phyloP scores from a whole-genome alignment of 1,284 basidiomycete genomes.

The Boletellus deceptivus region DNA sequence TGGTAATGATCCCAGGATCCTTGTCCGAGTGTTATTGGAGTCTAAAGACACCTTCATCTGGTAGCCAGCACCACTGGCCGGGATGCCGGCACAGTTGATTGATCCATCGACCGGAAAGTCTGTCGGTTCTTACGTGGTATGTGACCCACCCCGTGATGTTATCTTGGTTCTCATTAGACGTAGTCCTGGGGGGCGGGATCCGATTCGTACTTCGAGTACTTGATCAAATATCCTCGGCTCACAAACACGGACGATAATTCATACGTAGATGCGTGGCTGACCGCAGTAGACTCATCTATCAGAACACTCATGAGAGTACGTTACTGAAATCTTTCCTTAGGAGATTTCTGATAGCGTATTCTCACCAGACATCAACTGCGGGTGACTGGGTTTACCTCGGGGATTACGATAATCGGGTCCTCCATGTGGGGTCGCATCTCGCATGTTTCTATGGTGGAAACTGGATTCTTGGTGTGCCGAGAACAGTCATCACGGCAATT shows the following conservation, averaged over 20 bases:
- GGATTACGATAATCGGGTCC: constrained; percentile 49
- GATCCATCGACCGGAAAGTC: constrained; percentile 53
- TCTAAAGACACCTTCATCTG: constrained; percentile 1
- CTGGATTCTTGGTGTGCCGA: constrained; percentile 58
- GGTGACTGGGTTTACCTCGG: constrained; percentile 61
- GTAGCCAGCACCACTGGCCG: constrained; percentile 29
- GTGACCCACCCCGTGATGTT: constrained; percentile 23
- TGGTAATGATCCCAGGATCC: constrained; percentile 29
- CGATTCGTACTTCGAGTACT: constrained; percentile 74
- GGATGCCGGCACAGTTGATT: constrained; percentile 58
- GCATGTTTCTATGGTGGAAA: constrained; percentile 73
- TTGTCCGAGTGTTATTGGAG: background rate
- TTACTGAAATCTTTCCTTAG: background rate
- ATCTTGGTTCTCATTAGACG: background rate
- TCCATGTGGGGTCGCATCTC: constrained; percentile 65
- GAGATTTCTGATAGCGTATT: background rate
- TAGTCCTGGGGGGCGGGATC: constrained; percentile 66
- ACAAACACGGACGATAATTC: constrained; percentile 58
- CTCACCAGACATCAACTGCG: constrained; percentile 56
- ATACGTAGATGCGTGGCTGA: constrained; percentile 63
- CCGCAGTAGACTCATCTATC: constrained; percentile 70
- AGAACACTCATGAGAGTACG: constrained; percentile 49
- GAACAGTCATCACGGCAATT: background rate
- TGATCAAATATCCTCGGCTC: constrained; percentile 70
- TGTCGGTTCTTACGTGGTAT: constrained; percentile 59